Conservation (phyloP, 768 basidiomycete species). For the Chiua virens region DNA sequence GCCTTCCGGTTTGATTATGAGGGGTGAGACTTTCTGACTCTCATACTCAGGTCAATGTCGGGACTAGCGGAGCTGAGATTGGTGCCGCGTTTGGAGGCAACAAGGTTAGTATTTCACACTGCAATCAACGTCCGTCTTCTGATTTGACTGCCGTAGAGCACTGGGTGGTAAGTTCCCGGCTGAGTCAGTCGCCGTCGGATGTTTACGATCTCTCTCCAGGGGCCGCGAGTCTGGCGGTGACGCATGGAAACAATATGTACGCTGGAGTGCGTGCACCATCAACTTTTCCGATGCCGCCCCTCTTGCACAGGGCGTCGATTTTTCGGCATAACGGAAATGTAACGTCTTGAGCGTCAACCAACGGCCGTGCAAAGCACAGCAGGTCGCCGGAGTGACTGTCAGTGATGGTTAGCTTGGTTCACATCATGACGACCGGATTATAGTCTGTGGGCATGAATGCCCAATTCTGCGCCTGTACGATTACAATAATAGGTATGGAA, state of each 20-base stretch:
- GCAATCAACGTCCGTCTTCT: too few relatives aligned
- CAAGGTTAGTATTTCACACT: conserved; percentile 52
- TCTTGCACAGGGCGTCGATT: conserved; percentile 91
- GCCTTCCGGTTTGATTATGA: conserved; percentile 23
- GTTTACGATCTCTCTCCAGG: conserved; percentile 43
- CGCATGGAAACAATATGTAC: conserved; percentile 97
- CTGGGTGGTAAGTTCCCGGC: conserved; percentile 63
- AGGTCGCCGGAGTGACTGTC: conserved; percentile 14
- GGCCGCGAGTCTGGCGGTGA: conserved; percentile 97
- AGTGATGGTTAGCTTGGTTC: conserved; percentile 20
- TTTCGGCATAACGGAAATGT: conserved; percentile 45
- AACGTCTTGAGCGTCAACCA: not conserved
- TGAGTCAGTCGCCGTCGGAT: conserved; percentile 14
- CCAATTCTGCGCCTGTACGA: conserved; percentile 12
- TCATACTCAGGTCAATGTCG: conserved; percentile 55
- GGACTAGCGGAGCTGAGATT: conserved; percentile 70
- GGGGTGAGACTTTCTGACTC: conserved; percentile 3
- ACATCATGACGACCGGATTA: conserved; percentile 24
- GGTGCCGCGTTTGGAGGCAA: conserved; percentile 93
- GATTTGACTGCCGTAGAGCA: conserved; percentile 50
- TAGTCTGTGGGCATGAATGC: conserved; percentile 9
- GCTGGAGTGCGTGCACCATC: conserved; percentile 90
- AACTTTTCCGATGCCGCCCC: conserved; percentile 91
- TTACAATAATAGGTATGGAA: conserved; percentile 25
- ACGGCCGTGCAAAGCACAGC: conserved; percentile 8